Conservation (phyloP, 2,329 filamentous ascomycete species). For the Diaporthe humulicola region DNA sequence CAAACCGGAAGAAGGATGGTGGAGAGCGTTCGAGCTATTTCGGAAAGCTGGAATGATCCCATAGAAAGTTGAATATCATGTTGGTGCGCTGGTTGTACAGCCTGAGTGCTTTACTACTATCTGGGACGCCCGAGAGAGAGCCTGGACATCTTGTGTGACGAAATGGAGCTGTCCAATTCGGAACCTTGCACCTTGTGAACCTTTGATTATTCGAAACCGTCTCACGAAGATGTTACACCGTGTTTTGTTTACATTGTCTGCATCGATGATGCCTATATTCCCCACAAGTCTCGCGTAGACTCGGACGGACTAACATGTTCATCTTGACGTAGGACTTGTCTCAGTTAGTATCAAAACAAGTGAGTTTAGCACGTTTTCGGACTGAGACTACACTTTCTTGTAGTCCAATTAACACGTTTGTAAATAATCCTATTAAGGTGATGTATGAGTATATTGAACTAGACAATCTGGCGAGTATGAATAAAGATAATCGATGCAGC, state of each 20-base stretch:
- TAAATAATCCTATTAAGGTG: background rate
- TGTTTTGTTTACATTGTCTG: background rate
- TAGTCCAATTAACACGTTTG: fast-evolving
- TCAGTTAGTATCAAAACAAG: background rate
- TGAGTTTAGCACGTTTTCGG: no score
- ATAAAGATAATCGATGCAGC: background rate
- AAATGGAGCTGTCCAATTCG: background rate
- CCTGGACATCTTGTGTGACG: background rate
- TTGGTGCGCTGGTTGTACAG: no score
- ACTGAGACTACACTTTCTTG: background rate
- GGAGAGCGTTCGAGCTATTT: constrained; percentile 58
- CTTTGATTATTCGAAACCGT: background rate
- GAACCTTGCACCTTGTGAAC: background rate
- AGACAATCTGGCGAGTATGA: no score
- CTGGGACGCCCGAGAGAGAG: background rate
- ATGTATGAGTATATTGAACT: background rate
- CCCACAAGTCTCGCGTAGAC: background rate
- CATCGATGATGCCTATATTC: background rate
- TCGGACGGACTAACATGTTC: background rate
- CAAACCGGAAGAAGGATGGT: constrained; percentile 55
- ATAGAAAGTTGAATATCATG: background rate
- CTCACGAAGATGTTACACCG: no score
- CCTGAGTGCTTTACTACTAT: no score
- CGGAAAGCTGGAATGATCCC: constrained; percentile 56
- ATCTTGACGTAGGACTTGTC: background rate